Percentiles rank a stretch among this genome's conserved stretches.
Evolutionary conservation across 192 early-diverging fungal genomes (phyloP).

Genomic region (Gamsiella multidivaricata): DNA sequence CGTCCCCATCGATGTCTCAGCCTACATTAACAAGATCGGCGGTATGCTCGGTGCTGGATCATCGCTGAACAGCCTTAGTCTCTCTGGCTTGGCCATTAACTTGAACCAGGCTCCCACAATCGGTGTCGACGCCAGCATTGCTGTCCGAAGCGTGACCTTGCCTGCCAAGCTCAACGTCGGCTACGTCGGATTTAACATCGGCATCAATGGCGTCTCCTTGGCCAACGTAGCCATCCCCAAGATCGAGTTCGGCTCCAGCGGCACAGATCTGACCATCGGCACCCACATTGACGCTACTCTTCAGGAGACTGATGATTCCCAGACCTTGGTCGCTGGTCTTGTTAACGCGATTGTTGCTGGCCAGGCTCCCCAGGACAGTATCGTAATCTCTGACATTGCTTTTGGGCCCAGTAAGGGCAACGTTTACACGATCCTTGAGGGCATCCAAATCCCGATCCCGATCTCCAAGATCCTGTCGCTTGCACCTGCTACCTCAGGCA

Average conservation of each 20-base stretch:
- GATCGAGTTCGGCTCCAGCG: slow-evolving; percentile 21
- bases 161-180: slow-evolving; percentile 28
- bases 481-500: slow-evolving; percentile 6
- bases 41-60: slow-evolving; percentile 46
- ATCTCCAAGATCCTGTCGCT: slow-evolving; percentile 37
- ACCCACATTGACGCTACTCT: slow-evolving; percentile 30
- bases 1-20: slow-evolving; percentile 30
- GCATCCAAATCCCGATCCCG: slow-evolving; percentile 35
- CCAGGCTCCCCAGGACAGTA: slow-evolving; percentile 16
- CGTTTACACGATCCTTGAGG: slow-evolving; percentile 34
- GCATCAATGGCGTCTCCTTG: slow-evolving; percentile 21
- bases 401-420: slow-evolving; percentile 32
- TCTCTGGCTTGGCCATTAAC: slow-evolving; percentile 35
- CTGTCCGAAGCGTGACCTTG: slow-evolving; percentile 25
- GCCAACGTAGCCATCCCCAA: slow-evolving; percentile 39
- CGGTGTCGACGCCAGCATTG: slow-evolving; percentile 30
- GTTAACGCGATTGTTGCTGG: slow-evolving; percentile 38
- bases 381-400: slow-evolving; percentile 28
- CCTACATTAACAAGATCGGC: slow-evolving; percentile 35
- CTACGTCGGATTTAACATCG: slow-evolving; percentile 37
- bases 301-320: slow-evolving; percentile 28
- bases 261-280: slow-evolving; percentile 26
- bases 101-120: slow-evolving; percentile 44
- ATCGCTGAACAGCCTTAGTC: slow-evolving; percentile 28
- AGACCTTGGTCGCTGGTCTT: slow-evolving; percentile 32